Conservation (phyloP, 2,329 filamentous ascomycete species). For the Pestalotiopsis sp. region DNA sequence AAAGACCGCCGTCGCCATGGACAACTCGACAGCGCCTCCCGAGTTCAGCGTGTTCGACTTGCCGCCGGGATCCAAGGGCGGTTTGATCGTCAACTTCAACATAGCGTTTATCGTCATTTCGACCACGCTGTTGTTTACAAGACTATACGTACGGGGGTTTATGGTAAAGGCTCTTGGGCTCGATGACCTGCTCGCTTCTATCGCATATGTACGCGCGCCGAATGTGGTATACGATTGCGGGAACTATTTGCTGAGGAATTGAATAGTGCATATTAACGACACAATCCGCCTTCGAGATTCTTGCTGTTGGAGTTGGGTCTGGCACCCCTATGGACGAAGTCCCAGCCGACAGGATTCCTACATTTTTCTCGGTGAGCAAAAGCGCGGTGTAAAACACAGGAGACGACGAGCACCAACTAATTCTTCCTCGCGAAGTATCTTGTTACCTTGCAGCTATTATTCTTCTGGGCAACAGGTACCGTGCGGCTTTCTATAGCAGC, state of each 20-base stretch:
- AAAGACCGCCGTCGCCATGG: neutral
- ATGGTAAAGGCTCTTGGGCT: conserved; percentile 6
- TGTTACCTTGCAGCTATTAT: conserved; percentile 22
- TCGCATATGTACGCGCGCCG: conserved; percentile 1
- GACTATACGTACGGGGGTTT: conserved; percentile 5
- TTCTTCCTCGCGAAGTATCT: conserved; percentile 11
- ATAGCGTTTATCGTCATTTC: conserved; percentile 5
- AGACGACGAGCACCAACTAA: neutral
- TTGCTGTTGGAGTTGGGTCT: conserved; percentile 10
- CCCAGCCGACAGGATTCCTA: conserved; percentile 1
- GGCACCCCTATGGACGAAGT: conserved; percentile 7
- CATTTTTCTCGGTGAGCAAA: conserved; percentile 4
- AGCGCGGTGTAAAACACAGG: too few species aligned
- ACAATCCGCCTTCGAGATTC: conserved; percentile 1
- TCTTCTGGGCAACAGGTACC: conserved; percentile 31
- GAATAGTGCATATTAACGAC: neutral
- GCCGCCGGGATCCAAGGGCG: neutral
- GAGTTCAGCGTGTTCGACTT: conserved; percentile 4
- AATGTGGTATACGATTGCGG: too few species aligned
- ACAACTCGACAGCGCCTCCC: neutral
- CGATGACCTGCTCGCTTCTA: conserved; percentile 2
- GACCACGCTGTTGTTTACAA: neutral
- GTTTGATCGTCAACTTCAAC: neutral
- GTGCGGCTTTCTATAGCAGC: conserved; percentile 35
- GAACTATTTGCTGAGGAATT: neutral